Base-by-base conservation (phyloP, 2,329 filamentous ascomycete species). In the Hymenoscyphus fraxineus region DNA sequence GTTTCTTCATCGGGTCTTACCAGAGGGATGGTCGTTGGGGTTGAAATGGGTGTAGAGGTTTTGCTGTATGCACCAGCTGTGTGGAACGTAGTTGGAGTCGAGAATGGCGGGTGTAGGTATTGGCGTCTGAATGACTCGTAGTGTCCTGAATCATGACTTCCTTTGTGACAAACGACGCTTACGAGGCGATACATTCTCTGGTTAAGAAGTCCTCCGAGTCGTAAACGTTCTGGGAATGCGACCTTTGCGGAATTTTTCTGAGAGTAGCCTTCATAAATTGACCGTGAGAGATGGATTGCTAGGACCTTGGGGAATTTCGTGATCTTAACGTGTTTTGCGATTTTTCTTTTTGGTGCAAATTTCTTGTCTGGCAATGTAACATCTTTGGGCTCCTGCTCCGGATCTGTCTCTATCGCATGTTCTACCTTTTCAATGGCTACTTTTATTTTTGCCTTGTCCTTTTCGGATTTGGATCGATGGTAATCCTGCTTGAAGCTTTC, bases 101-200 rank as follows among this genome's bases (percentile, higher is more conserved):
- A 90, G 74, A 88, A 98, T 0, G 93, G 93, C 2, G 89, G 80
- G 60, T 88, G 86, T 9, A 92, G 79, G 65, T 91, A 89, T 77
- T 98, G 95, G 44, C 95, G 86, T 40, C 95, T 85, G 77, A 98
- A 98, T 0, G 93, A 94, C 76, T 99, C 95, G 78, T 99, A 99
- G 75, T 99, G 95, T 0, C 95, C 95, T 72, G 93, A 97, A 74
- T 97, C 89, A 76, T 99, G 95, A 67, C 91, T 96, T 44, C 95
- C 95, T 73, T 96, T 96, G 75, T 99, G 95, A 27, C 92, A 96
- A 41, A 99, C 92, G 41, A 96, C 86, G 13, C 90, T 92, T 0
- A 96, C 83, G 5, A 99, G 82, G 72, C 88, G 92, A 78, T 97
- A 99, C 74, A 85, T 89, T 68, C 88, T 90, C 73, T 90, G 88